Conservation (phyloP, 2,329 filamentous ascomycete genomes). For the Alternaria sp. region DNA sequence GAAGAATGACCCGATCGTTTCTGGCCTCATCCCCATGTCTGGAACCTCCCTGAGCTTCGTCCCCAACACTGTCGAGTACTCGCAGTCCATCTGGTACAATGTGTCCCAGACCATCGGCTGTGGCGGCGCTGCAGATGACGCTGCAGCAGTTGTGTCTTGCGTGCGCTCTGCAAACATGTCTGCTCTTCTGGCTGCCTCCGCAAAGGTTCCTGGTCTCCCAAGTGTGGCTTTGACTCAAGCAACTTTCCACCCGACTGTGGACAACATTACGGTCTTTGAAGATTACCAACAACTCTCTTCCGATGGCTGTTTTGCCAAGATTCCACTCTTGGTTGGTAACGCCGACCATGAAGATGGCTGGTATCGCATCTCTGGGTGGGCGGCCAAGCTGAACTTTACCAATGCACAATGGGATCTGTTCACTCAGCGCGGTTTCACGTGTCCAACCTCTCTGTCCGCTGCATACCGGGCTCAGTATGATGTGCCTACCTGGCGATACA, state of each 20-base stretch:
- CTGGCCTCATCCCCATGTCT: constrained; percentile 58
- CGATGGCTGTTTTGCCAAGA: constrained; percentile 34
- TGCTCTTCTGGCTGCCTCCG: constrained; percentile 35
- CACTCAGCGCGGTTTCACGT: constrained; percentile 35
- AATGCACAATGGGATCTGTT: constrained; percentile 37
- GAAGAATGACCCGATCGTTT: constrained; percentile 58
- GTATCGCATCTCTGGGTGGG: constrained; percentile 38
- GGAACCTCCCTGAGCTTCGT: constrained; percentile 53
- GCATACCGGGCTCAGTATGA: constrained; percentile 32
- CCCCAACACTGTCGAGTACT: constrained; percentile 36
- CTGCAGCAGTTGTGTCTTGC: constrained; percentile 45
- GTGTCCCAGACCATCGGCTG: constrained; percentile 52
- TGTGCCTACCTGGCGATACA: constrained; percentile 49
- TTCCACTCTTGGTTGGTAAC: constrained; percentile 36
- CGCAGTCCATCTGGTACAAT: constrained; percentile 44
- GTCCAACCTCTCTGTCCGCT: constrained; percentile 28
- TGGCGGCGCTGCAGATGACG: constrained; percentile 31
- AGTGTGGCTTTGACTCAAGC: constrained; percentile 34
- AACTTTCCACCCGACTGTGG: constrained; percentile 43
- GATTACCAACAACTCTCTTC: constrained; percentile 37
- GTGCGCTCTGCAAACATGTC: constrained; percentile 43
- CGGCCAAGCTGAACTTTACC: constrained; percentile 29
- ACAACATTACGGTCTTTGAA: constrained; percentile 41
- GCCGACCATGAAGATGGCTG: constrained; percentile 37
- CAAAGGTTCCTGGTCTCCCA: constrained; percentile 35